These are phyloP conservation scores for Paxillus involutus DNA, from an alignment of 768 basidiomycete species.

Conservation along the genomic window DNA sequence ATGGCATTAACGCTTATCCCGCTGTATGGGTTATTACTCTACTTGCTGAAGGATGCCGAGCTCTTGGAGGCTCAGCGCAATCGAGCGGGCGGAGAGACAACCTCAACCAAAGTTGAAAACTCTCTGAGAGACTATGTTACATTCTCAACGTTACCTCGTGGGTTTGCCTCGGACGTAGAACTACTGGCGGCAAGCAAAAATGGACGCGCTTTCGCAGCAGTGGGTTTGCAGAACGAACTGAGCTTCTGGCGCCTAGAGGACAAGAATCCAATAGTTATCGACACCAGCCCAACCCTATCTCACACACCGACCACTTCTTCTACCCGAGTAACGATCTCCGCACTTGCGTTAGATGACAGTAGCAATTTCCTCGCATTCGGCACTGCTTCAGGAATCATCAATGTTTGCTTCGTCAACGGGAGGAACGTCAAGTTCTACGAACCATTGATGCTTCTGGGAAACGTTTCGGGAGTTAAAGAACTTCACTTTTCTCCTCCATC, in stretches of 20 bases:
- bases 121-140: constrained; percentile 44
- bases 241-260: constrained; percentile 60
- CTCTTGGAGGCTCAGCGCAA: constrained; percentile 83
- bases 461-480: constrained; percentile 51
- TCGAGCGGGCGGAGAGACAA: constrained; percentile 45
- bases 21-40: constrained; percentile 77
- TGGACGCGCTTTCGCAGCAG: constrained; percentile 63
- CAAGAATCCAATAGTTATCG: constrained; percentile 44
- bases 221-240: constrained; percentile 79
- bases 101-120: constrained; percentile 22
- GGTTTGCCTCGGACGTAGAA: constrained; percentile 81
- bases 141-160: constrained; percentile 77
- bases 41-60: constrained; percentile 89
- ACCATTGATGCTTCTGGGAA: constrained; percentile 41
- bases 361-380: constrained; percentile 72
- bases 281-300: constrained; percentile 52
- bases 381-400: constrained; percentile 63
- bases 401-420: constrained; percentile 57
- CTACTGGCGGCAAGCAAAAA: constrained; percentile 70
- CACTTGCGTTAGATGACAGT: constrained; percentile 59
- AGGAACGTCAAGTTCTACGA: constrained; percentile 37
- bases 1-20: constrained; percentile 74
- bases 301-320: constrained; percentile 49
- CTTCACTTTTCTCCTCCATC: constrained; percentile 43
- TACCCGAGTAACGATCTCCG: constrained; percentile 50